These are phyloP conservation scores for Oemleria cerasiformis DNA, from an alignment of 306 rosid species.

Conservation along the genomic window DNA sequence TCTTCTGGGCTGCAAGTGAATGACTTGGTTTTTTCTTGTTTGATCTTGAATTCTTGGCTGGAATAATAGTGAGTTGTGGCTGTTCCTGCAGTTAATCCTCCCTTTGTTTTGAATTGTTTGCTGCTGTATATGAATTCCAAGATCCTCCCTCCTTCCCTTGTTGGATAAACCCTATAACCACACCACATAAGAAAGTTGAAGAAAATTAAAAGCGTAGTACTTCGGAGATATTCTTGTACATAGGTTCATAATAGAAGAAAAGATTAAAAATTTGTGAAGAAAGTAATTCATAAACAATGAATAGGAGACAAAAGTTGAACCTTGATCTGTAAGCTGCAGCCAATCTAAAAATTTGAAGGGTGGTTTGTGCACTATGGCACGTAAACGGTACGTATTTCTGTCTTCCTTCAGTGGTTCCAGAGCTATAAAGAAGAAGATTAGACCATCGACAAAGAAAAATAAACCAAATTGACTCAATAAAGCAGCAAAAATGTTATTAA, in stretches of 20 bases:
- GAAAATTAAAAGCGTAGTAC: neutral
- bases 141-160: conserved; percentile 65
- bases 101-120: conserved; percentile 65
- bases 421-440: conserved; percentile 39
- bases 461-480: neutral
- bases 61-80: conserved; percentile 93
- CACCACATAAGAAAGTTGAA: neutral
- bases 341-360: conserved; percentile 78
- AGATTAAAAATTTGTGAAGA: neutral
- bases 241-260: neutral
- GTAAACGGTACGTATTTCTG: conserved; percentile 90
- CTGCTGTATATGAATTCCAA: conserved; percentile 91
- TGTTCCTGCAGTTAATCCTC: conserved; percentile 70
- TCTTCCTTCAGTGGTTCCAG: conserved; percentile 94
- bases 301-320: conserved; percentile 22
- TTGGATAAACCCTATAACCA: conserved; percentile 59
- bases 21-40: conserved; percentile 62
- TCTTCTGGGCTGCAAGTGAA: conserved; percentile 85
- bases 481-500: neutral
- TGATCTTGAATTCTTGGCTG: conserved; percentile 83
- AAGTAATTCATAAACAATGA: neutral
- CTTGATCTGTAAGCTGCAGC: conserved; percentile 92
- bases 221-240: neutral
- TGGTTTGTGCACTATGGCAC: conserved; percentile 76
- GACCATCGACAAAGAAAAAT: neutral